Base-by-base conservation (phyloP, 1,284 basidiomycete genomes). In the Cystobasidium slooffiae region DNA sequence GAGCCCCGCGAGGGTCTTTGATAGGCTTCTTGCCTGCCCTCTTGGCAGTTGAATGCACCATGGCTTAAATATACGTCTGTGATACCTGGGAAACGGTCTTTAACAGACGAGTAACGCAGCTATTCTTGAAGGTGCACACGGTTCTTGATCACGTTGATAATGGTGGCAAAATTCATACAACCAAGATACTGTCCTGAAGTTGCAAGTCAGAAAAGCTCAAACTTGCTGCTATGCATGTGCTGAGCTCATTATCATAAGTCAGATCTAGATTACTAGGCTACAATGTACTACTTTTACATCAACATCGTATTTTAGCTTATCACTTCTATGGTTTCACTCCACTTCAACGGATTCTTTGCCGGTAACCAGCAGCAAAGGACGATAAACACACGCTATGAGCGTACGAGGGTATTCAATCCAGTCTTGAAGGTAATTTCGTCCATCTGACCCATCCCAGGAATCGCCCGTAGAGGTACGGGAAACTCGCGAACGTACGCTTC, bases 21-120 rank as follows among this genome's bases (percentile, higher is more conserved):
- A 41, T 58, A 9, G 59, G 58, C n/a, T 47, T 59, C 61, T 72
- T 72, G 22, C 62, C 37, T 31, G 53, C 16, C 43, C 37, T 46
- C 41, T 73, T 65, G 20, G 62, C 63, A 51, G 51, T 66, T n/a
- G 70, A 73, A 59, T 73, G 70, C 22, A 58, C 70, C 70, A 73
- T 73, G 14, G 20, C 44, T 9, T 24, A 31, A n/a, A 24, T 58
- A 1, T 1, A 47, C 4, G 20, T 10, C 16, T 8, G 14, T n/a
- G 16, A 67, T 14, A 56, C 3, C 55, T 18, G 24, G 1, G 7
- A 3, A 56, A 7, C 14, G 16, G 55, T 31, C 1, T 37, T 2
- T 3, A 3, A 16, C 20, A 20, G 16, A 51, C 47, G 16, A 51
- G 3, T 20, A 51, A 51, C 14, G 16, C 14, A 51, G 6, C 3